phyloP scores from a whole-genome alignment of 257 asterid genomes.

The Leptodermis oblonga region DNA sequence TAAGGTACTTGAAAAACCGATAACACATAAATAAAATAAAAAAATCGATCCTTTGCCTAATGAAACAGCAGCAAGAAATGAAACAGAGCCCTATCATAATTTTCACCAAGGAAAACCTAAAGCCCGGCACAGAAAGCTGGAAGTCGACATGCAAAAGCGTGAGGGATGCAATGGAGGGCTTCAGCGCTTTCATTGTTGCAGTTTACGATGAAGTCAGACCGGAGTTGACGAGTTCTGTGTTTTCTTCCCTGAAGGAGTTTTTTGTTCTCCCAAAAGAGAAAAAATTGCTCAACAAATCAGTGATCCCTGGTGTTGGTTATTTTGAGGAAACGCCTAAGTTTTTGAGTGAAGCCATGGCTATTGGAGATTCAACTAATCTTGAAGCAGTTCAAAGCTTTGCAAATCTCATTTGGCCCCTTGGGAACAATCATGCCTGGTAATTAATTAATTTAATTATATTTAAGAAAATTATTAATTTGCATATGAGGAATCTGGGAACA shows the following conservation, averaged over 20 bases:
- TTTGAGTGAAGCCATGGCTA: constrained; percentile 52
- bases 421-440: constrained; percentile 45
- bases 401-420: constrained; percentile 59
- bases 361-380: constrained; percentile 35
- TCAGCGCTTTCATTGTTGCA: constrained; percentile 42
- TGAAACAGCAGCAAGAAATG: too few species aligned
- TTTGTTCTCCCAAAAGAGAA: constrained; percentile 48
- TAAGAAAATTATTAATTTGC: too few species aligned
- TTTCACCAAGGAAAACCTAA: constrained; percentile 27
- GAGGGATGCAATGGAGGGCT: constrained; percentile 45
- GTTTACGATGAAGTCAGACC: constrained; percentile 30
- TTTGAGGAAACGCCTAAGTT: constrained; percentile 34
- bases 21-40: too few species aligned
- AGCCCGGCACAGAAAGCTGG: constrained; percentile 37
- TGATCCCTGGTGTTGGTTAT: too few species aligned
- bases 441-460: neutral
- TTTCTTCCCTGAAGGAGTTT: constrained; percentile 27
- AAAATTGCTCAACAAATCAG: too few species aligned
- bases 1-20: too few species aligned
- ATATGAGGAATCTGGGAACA: too few species aligned
- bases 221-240: constrained; percentile 26
- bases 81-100: constrained; percentile 36
- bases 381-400: constrained; percentile 35
- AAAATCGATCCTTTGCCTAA: too few species aligned
- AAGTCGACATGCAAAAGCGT: constrained; percentile 28